Evolutionary conservation across 805 yeast genomes (phyloP).

Genomic region (Groenewaldozyma salmanticensis): DNA sequence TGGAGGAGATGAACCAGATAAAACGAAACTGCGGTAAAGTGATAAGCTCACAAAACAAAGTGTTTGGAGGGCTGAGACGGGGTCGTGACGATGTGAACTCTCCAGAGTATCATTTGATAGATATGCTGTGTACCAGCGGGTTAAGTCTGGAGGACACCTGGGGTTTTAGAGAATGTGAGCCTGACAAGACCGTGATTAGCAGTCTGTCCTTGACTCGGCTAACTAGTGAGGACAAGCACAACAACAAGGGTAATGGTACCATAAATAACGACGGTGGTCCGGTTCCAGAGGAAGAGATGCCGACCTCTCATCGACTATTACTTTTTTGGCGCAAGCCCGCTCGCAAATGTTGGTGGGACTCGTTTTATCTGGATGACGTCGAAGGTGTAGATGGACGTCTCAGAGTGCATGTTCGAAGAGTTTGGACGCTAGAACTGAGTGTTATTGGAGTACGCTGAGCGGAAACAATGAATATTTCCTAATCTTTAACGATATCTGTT

Average conservation of each 20-base stretch:
- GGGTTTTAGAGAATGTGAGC: slow-evolving; percentile 88
- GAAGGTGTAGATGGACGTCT: slow-evolving; percentile 33
- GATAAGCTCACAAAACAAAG: slow-evolving; percentile 44
- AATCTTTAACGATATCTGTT: background rate
- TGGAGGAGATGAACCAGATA: slow-evolving; percentile 53
- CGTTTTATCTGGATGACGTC: slow-evolving; percentile 27
- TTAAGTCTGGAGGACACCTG: slow-evolving; percentile 56
- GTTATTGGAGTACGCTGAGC: slow-evolving; percentile 85
- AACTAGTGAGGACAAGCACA: slow-evolving; percentile 1
- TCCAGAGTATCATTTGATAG: slow-evolving; percentile 90
- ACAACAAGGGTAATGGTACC: background rate
- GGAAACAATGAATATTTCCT: background rate
- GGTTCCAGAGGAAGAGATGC: slow-evolving; percentile 9
- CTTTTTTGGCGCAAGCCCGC: slow-evolving; percentile 98
- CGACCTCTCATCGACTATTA: slow-evolving; percentile 50
- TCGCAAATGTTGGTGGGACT: slow-evolving; percentile 96
- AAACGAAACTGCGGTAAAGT: slow-evolving; percentile 66
- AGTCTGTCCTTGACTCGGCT: slow-evolving; percentile 65
- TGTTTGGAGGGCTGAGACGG: slow-evolving; percentile 64
- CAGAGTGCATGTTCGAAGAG: slow-evolving; percentile 79
- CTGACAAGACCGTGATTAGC: slow-evolving; percentile 75
- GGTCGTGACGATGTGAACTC: slow-evolving; percentile 32
- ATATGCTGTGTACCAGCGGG: slow-evolving; percentile 90
- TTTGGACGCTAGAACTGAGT: slow-evolving; percentile 92
- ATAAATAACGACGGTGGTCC: slow-evolving; percentile 1